These are phyloP conservation scores for Mastigamoeba balamuthi DNA, from an alignment of 78 protist species.

Conservation along the genomic window DNA sequence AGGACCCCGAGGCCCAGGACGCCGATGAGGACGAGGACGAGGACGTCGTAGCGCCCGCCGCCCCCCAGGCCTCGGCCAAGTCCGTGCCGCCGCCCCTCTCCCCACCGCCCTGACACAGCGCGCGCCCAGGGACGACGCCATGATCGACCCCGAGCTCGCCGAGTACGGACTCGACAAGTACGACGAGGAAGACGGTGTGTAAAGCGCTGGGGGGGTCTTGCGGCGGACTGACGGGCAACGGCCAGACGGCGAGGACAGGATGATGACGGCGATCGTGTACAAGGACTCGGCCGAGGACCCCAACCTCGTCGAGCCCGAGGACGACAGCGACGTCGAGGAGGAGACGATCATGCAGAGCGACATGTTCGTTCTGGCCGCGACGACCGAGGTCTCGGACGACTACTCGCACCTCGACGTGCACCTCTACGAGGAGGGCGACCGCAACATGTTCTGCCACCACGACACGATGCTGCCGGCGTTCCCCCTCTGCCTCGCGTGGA, in stretches of 20 bases:
- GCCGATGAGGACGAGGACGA: neutral
- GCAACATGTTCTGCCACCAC: slow-evolving; percentile 73
- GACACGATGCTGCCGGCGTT: slow-evolving; percentile 55
- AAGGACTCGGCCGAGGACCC: slow-evolving; percentile 14
- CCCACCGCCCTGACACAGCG: neutral
- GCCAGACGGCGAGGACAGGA: slow-evolving; percentile 11
- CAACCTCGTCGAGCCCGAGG: slow-evolving; percentile 2
- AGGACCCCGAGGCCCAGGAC: slow-evolving; percentile 3
- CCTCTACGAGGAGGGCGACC: slow-evolving; percentile 60
- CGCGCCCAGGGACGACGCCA: slow-evolving; percentile 4
- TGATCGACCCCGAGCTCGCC: neutral
- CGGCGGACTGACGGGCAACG: slow-evolving; percentile 1
- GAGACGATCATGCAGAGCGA: slow-evolving; percentile 40
- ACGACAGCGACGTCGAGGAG: slow-evolving; percentile 50
- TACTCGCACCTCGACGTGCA: slow-evolving; percentile 44
- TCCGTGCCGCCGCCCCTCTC: neutral
- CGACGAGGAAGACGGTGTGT: slow-evolving; percentile 12
- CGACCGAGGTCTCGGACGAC: slow-evolving; percentile 47
- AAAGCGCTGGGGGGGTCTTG: neutral
- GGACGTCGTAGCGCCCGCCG: slow-evolving; percentile 1
- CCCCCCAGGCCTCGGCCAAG: neutral
- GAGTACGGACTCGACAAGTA: slow-evolving; percentile 8
- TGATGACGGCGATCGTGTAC: slow-evolving; percentile 13
- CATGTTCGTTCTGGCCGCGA: slow-evolving; percentile 35
- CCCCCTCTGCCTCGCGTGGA: slow-evolving; percentile 72